Evolutionary conservation across 2,329 filamentous ascomycete genomes (phyloP), one percentile per base, ranked within the genome.

Genomic region (Calonectria leucothoes): DNA sequence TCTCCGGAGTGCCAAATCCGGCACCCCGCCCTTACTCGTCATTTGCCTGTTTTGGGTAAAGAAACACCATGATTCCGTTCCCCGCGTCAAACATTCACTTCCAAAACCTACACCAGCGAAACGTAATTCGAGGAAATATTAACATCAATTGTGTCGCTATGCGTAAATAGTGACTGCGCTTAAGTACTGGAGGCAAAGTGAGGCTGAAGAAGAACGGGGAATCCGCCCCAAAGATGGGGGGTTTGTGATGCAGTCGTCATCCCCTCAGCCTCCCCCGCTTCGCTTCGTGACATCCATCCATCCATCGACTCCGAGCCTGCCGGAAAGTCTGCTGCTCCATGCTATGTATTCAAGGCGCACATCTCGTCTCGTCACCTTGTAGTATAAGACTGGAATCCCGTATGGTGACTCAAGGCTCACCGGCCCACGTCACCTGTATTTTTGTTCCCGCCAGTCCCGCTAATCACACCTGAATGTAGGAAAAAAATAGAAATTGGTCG

Each of bases 381-480:
- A 10, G n/a, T 35, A 52, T 23, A 67, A 51, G 20, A 33, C 59
- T 27, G 39, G 35, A 45, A 42, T 52, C 64, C 37, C 42, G 5
- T 27, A 63, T 49, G 45, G 59, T 66, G 61, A 61, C 31, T 35
- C 39, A 51, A 66, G 61, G 66, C 27, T 25, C 61, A 61, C 59
- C 59, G 59, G 33, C 61, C 59, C 12, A 70, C 51, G 42, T 65
- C 37, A 69, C 67, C 67, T 67, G 35, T 64, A 64, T 51, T 27
- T 31, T 59, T 33, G 37, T 57, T 69, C 5, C 20, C 31, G 29
- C 69, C 64, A 7, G 23, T 67, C 25, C 59, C 69, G 57, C 72
- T 57, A 45, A 35, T 42, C 45, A 63, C 45, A 29, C 75, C 48
- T 52, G 33, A 31, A 69, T 45, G 71, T 61, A 59, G 31, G 48